phyloP scores from a whole-genome alignment of 176 grass and related monocot genomes.

The Carex parvula region DNA sequence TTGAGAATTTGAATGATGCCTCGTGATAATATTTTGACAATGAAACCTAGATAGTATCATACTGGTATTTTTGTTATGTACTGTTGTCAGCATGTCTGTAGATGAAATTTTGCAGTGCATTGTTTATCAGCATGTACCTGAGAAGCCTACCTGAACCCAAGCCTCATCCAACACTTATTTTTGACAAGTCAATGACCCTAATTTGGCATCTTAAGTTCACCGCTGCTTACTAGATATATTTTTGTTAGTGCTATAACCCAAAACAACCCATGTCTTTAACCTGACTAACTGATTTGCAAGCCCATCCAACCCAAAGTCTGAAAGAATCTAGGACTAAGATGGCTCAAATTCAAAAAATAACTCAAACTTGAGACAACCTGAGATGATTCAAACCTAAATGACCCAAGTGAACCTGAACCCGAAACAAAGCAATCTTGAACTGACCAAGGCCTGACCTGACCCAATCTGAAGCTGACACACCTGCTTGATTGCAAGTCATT shows the following conservation, averaged over 20 bases:
- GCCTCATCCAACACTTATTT: background rate
- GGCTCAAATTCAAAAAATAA: background rate
- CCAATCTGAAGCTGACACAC: background rate
- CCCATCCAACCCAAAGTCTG: background rate
- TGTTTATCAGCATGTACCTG: background rate
- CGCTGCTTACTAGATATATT: too few relatives aligned
- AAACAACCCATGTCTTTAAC: background rate
- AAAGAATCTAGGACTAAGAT: background rate
- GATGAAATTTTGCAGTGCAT: background rate
- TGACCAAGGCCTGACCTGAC: too few relatives aligned
- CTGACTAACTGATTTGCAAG: too few relatives aligned
- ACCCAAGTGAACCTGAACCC: background rate
- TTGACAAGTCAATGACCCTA: background rate
- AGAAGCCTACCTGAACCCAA: background rate
- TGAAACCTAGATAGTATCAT: background rate
- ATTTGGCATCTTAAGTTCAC: background rate
- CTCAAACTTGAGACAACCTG: background rate
- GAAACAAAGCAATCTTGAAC: background rate
- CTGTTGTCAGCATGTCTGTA: background rate
- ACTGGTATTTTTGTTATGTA: background rate
- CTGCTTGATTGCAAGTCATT: background rate
- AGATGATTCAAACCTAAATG: too few relatives aligned
- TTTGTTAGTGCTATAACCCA: background rate
- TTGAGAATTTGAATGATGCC: background rate
- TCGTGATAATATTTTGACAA: background rate